Conservation (phyloP, 2,329 filamentous ascomycete genomes). For the Pezicula radicicola region DNA sequence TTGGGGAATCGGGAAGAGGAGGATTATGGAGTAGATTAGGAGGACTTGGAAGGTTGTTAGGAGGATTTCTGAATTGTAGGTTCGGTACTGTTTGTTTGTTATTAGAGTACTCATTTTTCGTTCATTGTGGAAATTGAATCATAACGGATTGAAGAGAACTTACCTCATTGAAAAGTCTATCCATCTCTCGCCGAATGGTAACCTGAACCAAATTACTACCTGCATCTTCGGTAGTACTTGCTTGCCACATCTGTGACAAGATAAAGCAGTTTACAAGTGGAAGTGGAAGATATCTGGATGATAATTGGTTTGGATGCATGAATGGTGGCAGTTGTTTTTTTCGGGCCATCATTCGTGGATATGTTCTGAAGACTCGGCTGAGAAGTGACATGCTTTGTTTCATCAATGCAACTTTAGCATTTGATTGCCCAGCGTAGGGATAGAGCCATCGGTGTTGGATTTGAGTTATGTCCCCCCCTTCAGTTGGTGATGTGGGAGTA, state of each 20-base stretch:
- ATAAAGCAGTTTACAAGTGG: slow-evolving; percentile 34
- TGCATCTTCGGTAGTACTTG: slow-evolving; percentile 20
- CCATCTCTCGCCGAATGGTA: slow-evolving; percentile 30
- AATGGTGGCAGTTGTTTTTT: slow-evolving; percentile 34
- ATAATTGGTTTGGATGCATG: slow-evolving; percentile 23
- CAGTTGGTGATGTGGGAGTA: neutral
- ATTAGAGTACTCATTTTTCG: neutral
- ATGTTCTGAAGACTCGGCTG: slow-evolving; percentile 32
- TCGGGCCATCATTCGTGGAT: slow-evolving; percentile 35
- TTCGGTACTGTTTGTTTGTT: slow-evolving; percentile 24
- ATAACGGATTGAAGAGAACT: neutral
- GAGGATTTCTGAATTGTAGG: slow-evolving; percentile 29
- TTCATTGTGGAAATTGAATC: neutral
- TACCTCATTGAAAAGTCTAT: slow-evolving; percentile 29
- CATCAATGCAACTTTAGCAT: slow-evolving; percentile 6
- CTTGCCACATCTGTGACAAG: slow-evolving; percentile 35
- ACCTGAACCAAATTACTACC: slow-evolving; percentile 27
- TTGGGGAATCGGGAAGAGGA: slow-evolving; percentile 32
- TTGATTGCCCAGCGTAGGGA: neutral
- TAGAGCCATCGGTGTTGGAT: slow-evolving; percentile 1
- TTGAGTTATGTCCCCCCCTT: neutral
- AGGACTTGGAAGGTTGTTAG: slow-evolving; percentile 34
- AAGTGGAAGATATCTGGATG: slow-evolving; percentile 17
- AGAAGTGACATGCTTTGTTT: slow-evolving; percentile 31
- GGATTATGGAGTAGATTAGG: slow-evolving; percentile 33